Evolutionary conservation across 148 eudicot species (phyloP), one percentile per base, ranked within the genome.

Genomic region (Beta vulgaris): DNA sequence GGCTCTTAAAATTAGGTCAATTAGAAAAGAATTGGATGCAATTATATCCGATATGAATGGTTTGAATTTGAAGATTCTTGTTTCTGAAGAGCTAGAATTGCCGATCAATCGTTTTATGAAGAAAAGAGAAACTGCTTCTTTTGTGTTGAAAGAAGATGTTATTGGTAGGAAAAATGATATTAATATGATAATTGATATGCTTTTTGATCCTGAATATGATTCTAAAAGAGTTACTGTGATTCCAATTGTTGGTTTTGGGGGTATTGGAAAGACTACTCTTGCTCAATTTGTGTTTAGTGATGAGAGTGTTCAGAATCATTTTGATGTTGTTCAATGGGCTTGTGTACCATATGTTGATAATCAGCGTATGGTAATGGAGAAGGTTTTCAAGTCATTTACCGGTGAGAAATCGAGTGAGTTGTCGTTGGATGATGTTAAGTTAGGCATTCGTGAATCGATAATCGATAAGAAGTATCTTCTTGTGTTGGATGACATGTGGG

Each of bases 181-280:
- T 49, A 36, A 51, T 2, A 40, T 28, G 0, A 68, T 76, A 3
- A 48, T 76, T 31, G 57, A 55, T 13, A 55, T 43, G 73, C 55
- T 76, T 40, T 32, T 76, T 42, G 73, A 76, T 68, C 42, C 65
- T 2, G 29, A 76, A 14, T 40, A 57, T 54, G 78, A 25, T 11
- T 42, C 11, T 4, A 19, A 76, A 34, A 21, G 35, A 7, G 25
- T 67, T 67, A 26, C 54, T 12, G 78, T 76, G 15, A 76, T 67
- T 7, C 65, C 78, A 18, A 75, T 75, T 16, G 64, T 67, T 7
- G 78, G 72, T 28, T 67, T 75, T 51, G 78, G 78, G 29, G 78
- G 78, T 32, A 4, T 62, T 6, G 69, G 77, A 4, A 64, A 74
- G 63, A 74, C 77, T 0, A 64, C 70, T 48, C 70, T 74, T 44